Evolutionary conservation across 2,329 filamentous ascomycete genomes (phyloP).

Genomic region (Lecanicillium sp.): DNA sequence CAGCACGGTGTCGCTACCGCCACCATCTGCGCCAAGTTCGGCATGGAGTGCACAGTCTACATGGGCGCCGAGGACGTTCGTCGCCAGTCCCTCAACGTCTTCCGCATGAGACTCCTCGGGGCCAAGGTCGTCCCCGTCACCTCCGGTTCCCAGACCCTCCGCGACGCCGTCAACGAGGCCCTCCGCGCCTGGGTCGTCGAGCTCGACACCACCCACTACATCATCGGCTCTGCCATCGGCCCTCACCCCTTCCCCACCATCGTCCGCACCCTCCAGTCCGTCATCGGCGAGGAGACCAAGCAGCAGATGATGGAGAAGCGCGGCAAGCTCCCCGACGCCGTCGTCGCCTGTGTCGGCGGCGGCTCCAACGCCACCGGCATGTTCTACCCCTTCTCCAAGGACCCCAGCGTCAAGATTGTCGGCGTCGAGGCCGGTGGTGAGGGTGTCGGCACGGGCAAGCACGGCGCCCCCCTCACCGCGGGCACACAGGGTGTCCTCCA

Average conservation of each 20-base stretch:
- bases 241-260: constrained; percentile 98
- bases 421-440: constrained; percentile 96
- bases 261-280: constrained; percentile 92
- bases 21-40: constrained; percentile 95
- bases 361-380: constrained; percentile 94
- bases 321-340: constrained; percentile 88
- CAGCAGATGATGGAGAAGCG: constrained; percentile 78
- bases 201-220: constrained; percentile 93
- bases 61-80: constrained; percentile 98
- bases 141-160: constrained; percentile 75
- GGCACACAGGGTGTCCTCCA: constrained; percentile 91
- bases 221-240: constrained; percentile 94
- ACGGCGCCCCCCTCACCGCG: constrained; percentile 81
- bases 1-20: constrained; percentile 98
- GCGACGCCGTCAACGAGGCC: constrained; percentile 91
- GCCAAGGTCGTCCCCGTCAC: constrained; percentile 91
- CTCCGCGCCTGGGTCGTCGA: constrained; percentile 90
- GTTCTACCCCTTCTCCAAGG: constrained; percentile 93
- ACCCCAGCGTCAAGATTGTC: constrained; percentile 77
- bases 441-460: constrained; percentile 75
- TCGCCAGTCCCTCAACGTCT: constrained; percentile 93
- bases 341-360: constrained; percentile 93
- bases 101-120: constrained; percentile 94
- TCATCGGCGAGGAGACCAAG: constrained; percentile 94
- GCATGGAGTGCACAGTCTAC: constrained; percentile 95